Evolutionary conservation across 169 alveolate species (phyloP).

Genomic region (Plasmodium gonderi): DNA sequence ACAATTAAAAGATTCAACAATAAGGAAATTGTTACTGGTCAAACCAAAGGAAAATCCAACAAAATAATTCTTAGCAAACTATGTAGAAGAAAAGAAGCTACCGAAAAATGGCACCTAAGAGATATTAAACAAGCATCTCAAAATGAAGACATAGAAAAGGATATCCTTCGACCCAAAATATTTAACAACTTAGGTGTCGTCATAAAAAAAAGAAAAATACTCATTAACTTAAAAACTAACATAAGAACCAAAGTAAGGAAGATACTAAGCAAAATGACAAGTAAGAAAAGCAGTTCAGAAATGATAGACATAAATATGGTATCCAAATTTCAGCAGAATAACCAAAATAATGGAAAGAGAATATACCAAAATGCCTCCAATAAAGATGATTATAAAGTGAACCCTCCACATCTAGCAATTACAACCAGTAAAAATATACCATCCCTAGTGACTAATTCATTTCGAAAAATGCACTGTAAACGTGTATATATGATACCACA

Average conservation of each 20-base stretch:
- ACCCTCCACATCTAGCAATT: not conserved
- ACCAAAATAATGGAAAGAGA: too few species aligned
- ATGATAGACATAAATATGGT: not conserved
- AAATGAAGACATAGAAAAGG: not conserved
- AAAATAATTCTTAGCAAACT: not conserved
- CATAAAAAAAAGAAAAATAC: not conserved
- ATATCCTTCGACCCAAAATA: not conserved
- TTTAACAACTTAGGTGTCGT: not conserved
- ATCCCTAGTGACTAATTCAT: not conserved
- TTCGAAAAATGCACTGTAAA: not conserved
- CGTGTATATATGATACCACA: not conserved
- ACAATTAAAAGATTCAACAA: not conserved
- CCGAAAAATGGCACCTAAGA: not conserved
- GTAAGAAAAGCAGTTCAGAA: not conserved
- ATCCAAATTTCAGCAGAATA: not conserved
- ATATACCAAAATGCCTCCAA: not conserved
- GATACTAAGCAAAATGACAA: not conserved
- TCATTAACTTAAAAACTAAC: not conserved
- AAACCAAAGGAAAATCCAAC: not conserved
- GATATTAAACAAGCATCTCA: not conserved
- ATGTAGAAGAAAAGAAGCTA: not conserved
- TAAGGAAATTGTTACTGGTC: not conserved
- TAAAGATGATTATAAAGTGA: not conserved
- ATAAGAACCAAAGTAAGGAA: not conserved
- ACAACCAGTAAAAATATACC: not conserved